These are phyloP conservation scores for Podosphaera xanthii DNA, from an alignment of 2,329 filamentous ascomycete genomes.

Conservation along the genomic window DNA sequence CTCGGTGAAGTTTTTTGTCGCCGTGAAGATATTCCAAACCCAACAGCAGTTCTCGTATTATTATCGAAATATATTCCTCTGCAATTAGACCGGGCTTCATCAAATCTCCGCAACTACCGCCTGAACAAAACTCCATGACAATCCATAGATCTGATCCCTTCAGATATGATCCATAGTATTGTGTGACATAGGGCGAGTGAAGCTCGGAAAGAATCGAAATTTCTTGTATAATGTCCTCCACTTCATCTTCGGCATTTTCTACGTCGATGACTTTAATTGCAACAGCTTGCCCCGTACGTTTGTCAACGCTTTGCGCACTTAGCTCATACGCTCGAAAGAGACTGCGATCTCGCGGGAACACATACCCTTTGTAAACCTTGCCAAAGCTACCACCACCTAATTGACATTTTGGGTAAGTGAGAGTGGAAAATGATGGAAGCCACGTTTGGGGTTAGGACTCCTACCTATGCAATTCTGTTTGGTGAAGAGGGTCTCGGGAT, in stretches of 20 bases:
- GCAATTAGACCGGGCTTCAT: conserved; percentile 82
- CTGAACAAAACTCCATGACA: conserved; percentile 97
- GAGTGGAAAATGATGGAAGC: conserved; percentile 1
- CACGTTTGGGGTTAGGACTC: conserved; percentile 9
- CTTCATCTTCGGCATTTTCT: conserved; percentile 95
- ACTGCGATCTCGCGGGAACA: conserved; percentile 1
- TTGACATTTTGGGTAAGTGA: conserved; percentile 10
- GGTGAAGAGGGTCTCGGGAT: conserved; percentile 80
- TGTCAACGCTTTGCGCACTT: conserved; percentile 46
- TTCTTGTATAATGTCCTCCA: conserved; percentile 97
- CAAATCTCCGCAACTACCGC: conserved; percentile 84
- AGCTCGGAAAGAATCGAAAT: conserved; percentile 93
- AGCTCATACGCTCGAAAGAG: conserved; percentile 1
- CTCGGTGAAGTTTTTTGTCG: conserved; percentile 88
- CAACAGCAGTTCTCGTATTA: conserved; percentile 69
- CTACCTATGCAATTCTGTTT: conserved; percentile 76
- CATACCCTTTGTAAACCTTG: conserved; percentile 91
- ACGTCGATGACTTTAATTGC: conserved; percentile 98
- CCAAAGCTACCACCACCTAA: conserved; percentile 90
- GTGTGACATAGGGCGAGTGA: conserved; percentile 87
- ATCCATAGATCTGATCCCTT: conserved; percentile 97
- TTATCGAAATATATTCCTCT: conserved; percentile 94
- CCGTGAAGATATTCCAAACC: conserved; percentile 82
- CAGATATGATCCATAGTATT: conserved; percentile 91
- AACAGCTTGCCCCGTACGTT: conserved; percentile 75